Evolutionary conservation across 1,284 basidiomycete species (phyloP), one percentile per base, ranked within the genome.

Genomic region (Ganoderma sinense): DNA sequence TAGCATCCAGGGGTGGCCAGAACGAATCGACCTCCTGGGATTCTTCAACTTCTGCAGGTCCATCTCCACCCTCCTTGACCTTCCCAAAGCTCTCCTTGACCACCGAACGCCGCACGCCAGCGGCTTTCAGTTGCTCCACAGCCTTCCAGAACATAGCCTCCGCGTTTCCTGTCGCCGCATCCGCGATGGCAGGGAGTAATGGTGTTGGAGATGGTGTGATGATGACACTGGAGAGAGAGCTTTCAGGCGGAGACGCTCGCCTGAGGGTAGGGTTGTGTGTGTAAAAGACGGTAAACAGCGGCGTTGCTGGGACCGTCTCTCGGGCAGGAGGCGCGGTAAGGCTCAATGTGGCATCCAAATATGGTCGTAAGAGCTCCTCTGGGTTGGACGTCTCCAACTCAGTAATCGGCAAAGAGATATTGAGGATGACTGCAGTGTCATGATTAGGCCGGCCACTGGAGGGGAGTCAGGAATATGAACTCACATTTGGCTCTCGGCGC

Each of bases 401-500:
- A 2, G 61, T 75, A 1, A 90, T 74, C 7, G 89, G 87, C 67
- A 91, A 82, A 0, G 84, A 83, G 43, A 94, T 79, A 75, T 94
- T 91, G 3, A 92, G 60, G 23, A 93, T 85, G 26, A 26, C 64
- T 65, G 53, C 13, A 43, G 33, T 18, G 6, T 18, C 10, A 7
- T 16, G 5, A 55, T 64, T 20, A 65, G 64, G 5, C 18, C n/a
- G 83, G 84, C 92, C 93, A 69, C 62, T 36, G 4, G 67, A 14
- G 33, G 60, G 67, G n/a, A 69, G 39, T 40, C 14, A 39, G 26
- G 3, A 29, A 4, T 14, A 39, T 53, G 1, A 48, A 79, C 89
- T 78, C 79, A 96, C 96, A 94, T 87, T 93, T 93, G 1, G 91
- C 94, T 65, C 87, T 83, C 0, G 97, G 97, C 67, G 95, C 90